Evolutionary conservation across 805 yeast species (phyloP).

Genomic region (Saturnispora sanitii): DNA sequence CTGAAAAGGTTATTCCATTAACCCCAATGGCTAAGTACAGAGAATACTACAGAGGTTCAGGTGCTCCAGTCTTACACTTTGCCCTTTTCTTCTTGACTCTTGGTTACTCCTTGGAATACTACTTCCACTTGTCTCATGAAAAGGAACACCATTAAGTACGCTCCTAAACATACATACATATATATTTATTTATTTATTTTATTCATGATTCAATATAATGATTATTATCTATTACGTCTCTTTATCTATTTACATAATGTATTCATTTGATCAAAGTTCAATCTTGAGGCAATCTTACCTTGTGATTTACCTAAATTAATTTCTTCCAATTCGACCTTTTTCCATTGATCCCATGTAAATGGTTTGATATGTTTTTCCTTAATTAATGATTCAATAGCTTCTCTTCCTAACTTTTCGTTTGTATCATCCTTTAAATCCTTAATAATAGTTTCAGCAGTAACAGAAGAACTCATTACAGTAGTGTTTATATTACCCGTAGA

Average conservation of each 20-base stretch:
- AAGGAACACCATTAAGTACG: conserved; percentile 33
- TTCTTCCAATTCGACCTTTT: conserved; percentile 45
- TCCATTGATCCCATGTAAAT: conserved; percentile 64
- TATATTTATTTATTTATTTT: conserved; percentile 12
- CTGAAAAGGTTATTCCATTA: conserved; percentile 61
- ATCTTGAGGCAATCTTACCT: conserved; percentile 53
- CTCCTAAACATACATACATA: not conserved
- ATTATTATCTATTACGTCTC: not conserved
- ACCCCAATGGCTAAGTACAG: conserved; percentile 69
- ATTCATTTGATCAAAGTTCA: conserved; percentile 41
- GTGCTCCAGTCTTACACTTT: conserved; percentile 73
- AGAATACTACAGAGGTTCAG: conserved; percentile 77
- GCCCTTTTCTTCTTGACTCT: conserved; percentile 56
- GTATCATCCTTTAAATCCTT: conserved; percentile 33
- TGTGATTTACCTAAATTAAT: conserved; percentile 32
- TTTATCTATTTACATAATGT: conserved; percentile 10
- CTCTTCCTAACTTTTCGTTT: conserved; percentile 25
- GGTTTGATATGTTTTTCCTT: conserved; percentile 17
- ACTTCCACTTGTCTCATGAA: conserved; percentile 71
- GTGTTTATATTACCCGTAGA: conserved; percentile 86
- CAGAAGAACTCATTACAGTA: conserved; percentile 77
- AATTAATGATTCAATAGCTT: conserved; percentile 19
- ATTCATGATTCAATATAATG: conserved; percentile 10
- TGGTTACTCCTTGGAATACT: conserved; percentile 90
- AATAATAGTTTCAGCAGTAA: conserved; percentile 57